Evolutionary conservation across 116 monocot genomes (phyloP).

Genomic region (Phalaenopsis hybrid): DNA sequence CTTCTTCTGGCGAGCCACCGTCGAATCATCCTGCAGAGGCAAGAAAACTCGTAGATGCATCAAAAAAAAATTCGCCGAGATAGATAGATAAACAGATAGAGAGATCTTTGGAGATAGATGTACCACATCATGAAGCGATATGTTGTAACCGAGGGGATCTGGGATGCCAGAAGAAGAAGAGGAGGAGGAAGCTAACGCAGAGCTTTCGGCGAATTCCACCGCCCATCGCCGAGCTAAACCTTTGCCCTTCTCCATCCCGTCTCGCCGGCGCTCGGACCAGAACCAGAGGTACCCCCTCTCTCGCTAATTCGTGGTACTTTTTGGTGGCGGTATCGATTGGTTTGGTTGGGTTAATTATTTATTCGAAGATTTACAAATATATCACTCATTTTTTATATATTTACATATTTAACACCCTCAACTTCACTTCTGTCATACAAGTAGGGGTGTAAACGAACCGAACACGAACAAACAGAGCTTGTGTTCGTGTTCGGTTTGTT

Average conservation of each 20-base stretch:
- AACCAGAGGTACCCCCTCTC: too few species aligned
- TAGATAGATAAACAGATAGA: background rate
- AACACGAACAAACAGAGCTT: too few species aligned
- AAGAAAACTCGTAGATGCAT: background rate
- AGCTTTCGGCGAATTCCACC: conserved; percentile 47
- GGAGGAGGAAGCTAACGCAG: conserved; percentile 17
- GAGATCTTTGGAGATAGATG: background rate
- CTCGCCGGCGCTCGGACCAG: background rate
- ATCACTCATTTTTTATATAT: too few species aligned
- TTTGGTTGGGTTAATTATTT: too few species aligned
- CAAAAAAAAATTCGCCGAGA: background rate
- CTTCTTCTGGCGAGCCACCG: conserved; percentile 64
- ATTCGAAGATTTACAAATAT: too few species aligned
- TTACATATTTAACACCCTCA: too few species aligned
- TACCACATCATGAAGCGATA: conserved; percentile 61
- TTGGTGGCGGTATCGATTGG: too few species aligned
- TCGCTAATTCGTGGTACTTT: too few species aligned
- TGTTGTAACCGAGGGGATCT: conserved; percentile 62
- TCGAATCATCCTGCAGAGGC: conserved; percentile 53
- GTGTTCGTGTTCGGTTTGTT: too few species aligned
- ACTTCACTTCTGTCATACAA: too few species aligned
- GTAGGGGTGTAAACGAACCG: too few species aligned
- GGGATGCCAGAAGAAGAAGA: conserved; percentile 28
- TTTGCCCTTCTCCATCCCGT: conserved; percentile 68
- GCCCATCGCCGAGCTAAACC: conserved; percentile 78